Evolutionary conservation across 2,329 filamentous ascomycete genomes (phyloP).

Genomic region (Aschersonia sp.): DNA sequence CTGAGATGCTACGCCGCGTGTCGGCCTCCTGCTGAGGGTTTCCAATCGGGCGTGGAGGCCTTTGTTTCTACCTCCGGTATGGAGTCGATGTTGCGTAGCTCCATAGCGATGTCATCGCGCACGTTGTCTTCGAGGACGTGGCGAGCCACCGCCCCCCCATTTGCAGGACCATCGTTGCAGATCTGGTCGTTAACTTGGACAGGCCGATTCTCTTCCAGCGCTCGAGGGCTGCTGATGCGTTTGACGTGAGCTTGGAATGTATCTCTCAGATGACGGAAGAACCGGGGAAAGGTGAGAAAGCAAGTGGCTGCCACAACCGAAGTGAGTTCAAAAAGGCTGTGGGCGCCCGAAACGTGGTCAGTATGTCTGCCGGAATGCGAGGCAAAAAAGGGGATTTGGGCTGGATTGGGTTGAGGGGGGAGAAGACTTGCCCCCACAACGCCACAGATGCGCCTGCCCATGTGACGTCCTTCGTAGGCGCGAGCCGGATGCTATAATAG

Average conservation of each 20-base stretch:
- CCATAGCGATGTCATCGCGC: too few relatives aligned
- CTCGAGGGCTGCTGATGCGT: neutral
- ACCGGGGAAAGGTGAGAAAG: neutral
- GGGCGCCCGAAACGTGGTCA: neutral
- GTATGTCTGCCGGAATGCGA: neutral
- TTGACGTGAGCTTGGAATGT: neutral
- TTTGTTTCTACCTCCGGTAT: too few relatives aligned
- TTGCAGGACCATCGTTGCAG: too few relatives aligned
- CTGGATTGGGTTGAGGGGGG: neutral
- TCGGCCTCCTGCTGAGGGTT: too few relatives aligned
- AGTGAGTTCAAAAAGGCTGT: neutral
- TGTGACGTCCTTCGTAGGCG: neutral
- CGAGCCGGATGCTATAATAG: neutral
- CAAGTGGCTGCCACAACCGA: neutral
- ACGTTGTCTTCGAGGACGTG: too few relatives aligned
- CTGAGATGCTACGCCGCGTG: too few relatives aligned
- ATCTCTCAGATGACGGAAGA: neutral
- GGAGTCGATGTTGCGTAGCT: too few relatives aligned
- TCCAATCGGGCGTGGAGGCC: too few relatives aligned
- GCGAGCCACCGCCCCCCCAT: too few relatives aligned
- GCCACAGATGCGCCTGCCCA: neutral
- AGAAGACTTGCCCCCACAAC: neutral
- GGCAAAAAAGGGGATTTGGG: neutral
- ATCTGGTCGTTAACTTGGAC: neutral
- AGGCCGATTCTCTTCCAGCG: neutral